phyloP scores from a whole-genome alignment of 2,329 filamentous ascomycete genomes.

The Raffaelea arxii region DNA sequence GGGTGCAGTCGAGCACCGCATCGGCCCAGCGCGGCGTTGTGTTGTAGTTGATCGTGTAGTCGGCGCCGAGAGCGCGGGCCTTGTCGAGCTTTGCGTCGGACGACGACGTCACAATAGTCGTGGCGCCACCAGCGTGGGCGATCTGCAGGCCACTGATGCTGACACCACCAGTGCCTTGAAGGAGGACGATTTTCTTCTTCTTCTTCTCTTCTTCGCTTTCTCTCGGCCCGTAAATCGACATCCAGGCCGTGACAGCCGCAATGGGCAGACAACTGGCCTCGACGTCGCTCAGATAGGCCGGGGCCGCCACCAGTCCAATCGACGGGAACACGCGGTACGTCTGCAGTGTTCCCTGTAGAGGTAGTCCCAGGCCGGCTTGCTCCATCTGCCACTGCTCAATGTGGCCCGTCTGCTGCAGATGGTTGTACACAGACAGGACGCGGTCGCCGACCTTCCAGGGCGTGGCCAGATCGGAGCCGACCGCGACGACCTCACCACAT shows the following conservation, averaged over 20 bases:
- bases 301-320: conserved; percentile 44
- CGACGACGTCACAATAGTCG: conserved; percentile 44
- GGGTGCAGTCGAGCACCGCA: conserved; percentile 34
- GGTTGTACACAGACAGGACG: conserved; percentile 57
- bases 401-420: conserved; percentile 48
- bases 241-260: conserved; percentile 55
- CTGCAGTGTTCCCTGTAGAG: conserved; percentile 45
- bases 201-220: conserved; percentile 18
- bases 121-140: conserved; percentile 40
- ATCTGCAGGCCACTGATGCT: conserved; percentile 42
- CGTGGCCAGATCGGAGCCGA: conserved; percentile 28
- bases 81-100: conserved; percentile 40
- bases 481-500: conserved; percentile 49
- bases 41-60: conserved; percentile 43
- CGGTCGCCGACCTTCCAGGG: conserved; percentile 48
- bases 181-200: conserved; percentile 25
- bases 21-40: conserved; percentile 42
- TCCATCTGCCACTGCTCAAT: conserved; percentile 44
- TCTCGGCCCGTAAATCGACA: conserved; percentile 45
- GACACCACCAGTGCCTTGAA: conserved; percentile 47
- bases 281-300: conserved; percentile 46
- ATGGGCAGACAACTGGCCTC: conserved; percentile 53
- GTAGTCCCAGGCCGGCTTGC: conserved; percentile 47
- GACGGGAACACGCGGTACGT: conserved; percentile 51
- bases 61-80: conserved; percentile 39